Conservation (phyloP, 2,329 filamentous ascomycete species). For the Seiridium cupressi region DNA sequence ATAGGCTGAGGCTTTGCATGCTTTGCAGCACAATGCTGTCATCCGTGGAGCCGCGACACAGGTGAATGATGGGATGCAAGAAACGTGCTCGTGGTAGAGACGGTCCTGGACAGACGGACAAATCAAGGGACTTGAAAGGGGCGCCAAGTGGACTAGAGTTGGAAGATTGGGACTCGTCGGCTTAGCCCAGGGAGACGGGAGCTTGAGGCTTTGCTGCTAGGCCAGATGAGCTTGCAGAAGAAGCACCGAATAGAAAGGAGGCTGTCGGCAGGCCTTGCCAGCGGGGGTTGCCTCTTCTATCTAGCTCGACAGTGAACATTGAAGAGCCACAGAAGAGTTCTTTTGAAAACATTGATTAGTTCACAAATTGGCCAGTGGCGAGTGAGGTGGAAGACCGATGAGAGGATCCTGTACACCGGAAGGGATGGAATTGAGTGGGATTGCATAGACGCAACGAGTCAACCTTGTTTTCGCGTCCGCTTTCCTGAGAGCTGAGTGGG, state of each 20-base stretch:
- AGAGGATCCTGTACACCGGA: neutral
- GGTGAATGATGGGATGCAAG: neutral
- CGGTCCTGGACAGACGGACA: neutral
- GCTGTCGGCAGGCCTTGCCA: neutral
- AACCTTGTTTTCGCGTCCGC: neutral
- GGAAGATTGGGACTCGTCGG: neutral
- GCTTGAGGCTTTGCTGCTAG: neutral
- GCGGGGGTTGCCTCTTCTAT: neutral
- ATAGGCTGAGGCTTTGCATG: neutral
- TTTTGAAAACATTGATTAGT: neutral
- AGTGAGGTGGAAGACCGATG: neutral
- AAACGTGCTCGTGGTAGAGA: neutral
- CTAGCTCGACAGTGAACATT: too few species aligned
- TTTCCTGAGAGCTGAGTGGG: neutral
- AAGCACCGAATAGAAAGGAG: neutral
- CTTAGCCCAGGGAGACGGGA: neutral
- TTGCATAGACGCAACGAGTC: neutral
- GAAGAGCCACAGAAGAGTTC: neutral
- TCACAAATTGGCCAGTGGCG: neutral
- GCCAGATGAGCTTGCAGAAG: neutral
- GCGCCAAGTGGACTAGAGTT: constrained; percentile 1
- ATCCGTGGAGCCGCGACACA: neutral
- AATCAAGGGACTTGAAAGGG: constrained; percentile 1
- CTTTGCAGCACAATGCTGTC: neutral
- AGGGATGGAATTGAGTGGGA: constrained; percentile 1